These are phyloP conservation scores for Leccinum variicolor DNA, from an alignment of 768 basidiomycete genomes.

Conservation along the genomic window DNA sequence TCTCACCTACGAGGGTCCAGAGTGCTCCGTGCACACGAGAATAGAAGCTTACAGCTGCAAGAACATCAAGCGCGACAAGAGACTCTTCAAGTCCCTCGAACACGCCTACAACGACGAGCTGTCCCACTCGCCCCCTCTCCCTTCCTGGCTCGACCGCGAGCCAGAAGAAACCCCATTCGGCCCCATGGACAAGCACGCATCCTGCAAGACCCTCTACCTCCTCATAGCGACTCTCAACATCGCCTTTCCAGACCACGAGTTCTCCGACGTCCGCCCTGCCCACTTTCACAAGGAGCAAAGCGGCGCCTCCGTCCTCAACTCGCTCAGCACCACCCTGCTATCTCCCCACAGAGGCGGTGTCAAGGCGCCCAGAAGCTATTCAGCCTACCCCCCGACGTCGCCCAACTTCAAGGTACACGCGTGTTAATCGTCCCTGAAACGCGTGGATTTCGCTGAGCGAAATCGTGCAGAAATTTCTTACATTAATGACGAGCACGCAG, in stretches of 20 bases:
- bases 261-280: slow-evolving; percentile 85
- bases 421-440: background rate
- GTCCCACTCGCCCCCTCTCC: slow-evolving; percentile 80
- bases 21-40: slow-evolving; percentile 86
- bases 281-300: slow-evolving; percentile 85
- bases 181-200: slow-evolving; percentile 78
- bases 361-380: slow-evolving; percentile 76
- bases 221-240: slow-evolving; percentile 96
- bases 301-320: slow-evolving; percentile 74
- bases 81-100: slow-evolving; percentile 91
- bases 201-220: slow-evolving; percentile 91
- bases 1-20: slow-evolving; percentile 81
- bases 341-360: slow-evolving; percentile 66
- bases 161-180: slow-evolving; percentile 87
- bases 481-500: slow-evolving; percentile 66
- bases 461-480: slow-evolving; percentile 67
- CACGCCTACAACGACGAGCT: slow-evolving; percentile 75
- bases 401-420: slow-evolving; percentile 67
- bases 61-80: slow-evolving; percentile 95
- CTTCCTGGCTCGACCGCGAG: slow-evolving; percentile 71
- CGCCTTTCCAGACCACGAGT: slow-evolving; percentile 97
- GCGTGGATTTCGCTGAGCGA: slow-evolving; percentile 1
- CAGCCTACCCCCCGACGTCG: slow-evolving; percentile 75
- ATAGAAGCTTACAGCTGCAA: slow-evolving; percentile 99
- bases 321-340: slow-evolving; percentile 79